Evolutionary conservation across 1,284 basidiomycete genomes (phyloP).

Genomic region (Dichomitus squalens): DNA sequence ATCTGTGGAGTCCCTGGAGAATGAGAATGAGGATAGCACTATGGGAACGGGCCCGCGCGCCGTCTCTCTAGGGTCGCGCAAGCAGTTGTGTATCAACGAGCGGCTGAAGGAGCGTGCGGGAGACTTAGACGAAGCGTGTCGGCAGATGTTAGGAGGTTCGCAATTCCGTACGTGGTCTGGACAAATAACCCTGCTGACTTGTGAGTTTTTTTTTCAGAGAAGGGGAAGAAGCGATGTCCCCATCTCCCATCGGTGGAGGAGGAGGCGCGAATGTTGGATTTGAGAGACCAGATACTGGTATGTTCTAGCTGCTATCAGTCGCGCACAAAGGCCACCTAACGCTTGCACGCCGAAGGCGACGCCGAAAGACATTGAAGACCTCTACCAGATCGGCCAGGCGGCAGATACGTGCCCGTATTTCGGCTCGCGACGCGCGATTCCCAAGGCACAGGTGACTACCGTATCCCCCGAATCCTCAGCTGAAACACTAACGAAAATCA

Average conservation of each 20-base stretch:
- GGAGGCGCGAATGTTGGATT: slow-evolving; percentile 76
- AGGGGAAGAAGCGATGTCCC: slow-evolving; percentile 71
- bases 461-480: not conserved
- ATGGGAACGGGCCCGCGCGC: slow-evolving; percentile 51
- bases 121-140: slow-evolving; percentile 92
- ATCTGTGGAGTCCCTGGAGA: not conserved
- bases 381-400: slow-evolving; percentile 71
- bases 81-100: slow-evolving; percentile 93
- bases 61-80: slow-evolving; percentile 88
- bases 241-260: slow-evolving; percentile 82
- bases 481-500: not conserved
- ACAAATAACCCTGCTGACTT: too few species aligned
- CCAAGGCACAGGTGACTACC: slow-evolving; percentile 81
- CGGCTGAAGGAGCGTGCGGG: slow-evolving; percentile 64
- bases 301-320: slow-evolving; percentile 25
- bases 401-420: slow-evolving; percentile 91
- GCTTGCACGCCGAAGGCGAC: slow-evolving; percentile 57
- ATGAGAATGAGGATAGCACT: slow-evolving; percentile 12
- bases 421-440: slow-evolving; percentile 84
- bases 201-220: slow-evolving; percentile 40
- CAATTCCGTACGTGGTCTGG: slow-evolving; percentile 19
- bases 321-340: not conserved
- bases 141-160: slow-evolving; percentile 82
- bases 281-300: slow-evolving; percentile 88
- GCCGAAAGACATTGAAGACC: slow-evolving; percentile 94